Percentiles rank a stretch among this genome's conserved stretches.
These are phyloP conservation scores for Claviceps sp. DNA, from an alignment of 2,329 filamentous ascomycete genomes.

Conservation along the genomic window DNA sequence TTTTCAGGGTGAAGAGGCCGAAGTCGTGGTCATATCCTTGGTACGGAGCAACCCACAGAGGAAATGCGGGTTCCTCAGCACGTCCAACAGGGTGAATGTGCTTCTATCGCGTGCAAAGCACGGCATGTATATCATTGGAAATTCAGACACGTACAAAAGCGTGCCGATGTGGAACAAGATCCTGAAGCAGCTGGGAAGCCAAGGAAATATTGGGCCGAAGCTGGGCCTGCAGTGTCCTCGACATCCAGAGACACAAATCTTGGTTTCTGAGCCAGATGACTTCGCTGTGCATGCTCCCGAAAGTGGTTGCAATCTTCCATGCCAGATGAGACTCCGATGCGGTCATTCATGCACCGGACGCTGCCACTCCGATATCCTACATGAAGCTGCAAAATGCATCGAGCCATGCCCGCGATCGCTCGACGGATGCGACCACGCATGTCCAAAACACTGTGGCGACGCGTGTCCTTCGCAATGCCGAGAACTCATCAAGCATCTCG, in stretches of 20 bases:
- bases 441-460: neutral
- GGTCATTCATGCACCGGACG: constrained; percentile 32
- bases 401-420: constrained; percentile 29
- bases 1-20: constrained; percentile 65
- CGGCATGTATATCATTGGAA: constrained; percentile 60
- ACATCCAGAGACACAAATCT: constrained; percentile 38
- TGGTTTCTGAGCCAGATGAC: constrained; percentile 39
- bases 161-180: constrained; percentile 53
- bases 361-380: constrained; percentile 35
- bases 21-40: constrained; percentile 55
- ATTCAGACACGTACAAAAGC: constrained; percentile 40
- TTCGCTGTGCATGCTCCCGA: constrained; percentile 45
- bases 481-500: neutral
- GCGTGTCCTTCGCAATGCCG: neutral
- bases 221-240: constrained; percentile 47
- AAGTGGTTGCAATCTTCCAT: constrained; percentile 43
- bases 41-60: constrained; percentile 51
- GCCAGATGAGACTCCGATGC: constrained; percentile 33
- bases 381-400: constrained; percentile 31
- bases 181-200: constrained; percentile 32
- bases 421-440: constrained; percentile 24
- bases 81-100: constrained; percentile 56
- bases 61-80: constrained; percentile 52
- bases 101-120: constrained; percentile 52
- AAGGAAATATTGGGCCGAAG: constrained; percentile 31